Conservation (phyloP, 768 basidiomycete genomes). For the Russula olivacea region DNA sequence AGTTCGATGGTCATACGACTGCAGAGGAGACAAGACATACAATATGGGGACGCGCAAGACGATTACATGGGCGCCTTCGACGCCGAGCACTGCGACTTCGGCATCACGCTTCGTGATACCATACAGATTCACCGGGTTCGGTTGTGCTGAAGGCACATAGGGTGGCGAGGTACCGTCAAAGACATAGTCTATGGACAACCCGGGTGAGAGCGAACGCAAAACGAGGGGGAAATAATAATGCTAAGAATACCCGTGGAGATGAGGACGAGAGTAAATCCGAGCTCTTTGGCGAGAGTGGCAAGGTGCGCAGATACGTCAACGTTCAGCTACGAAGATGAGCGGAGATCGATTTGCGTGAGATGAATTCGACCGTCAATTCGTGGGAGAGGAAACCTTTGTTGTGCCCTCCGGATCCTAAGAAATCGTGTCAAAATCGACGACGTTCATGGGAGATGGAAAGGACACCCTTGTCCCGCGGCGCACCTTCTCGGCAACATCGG, state of each 20-base stretch:
- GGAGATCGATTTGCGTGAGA: constrained; percentile 10
- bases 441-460: background rate
- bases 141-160: constrained; percentile 64
- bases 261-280: constrained; percentile 72
- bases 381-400: constrained; percentile 41
- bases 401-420: constrained; percentile 63
- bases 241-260: constrained; percentile 71
- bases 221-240: background rate
- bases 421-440: background rate
- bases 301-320: constrained; percentile 67
- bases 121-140: constrained; percentile 87
- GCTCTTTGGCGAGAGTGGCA: constrained; percentile 54
- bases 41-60: constrained; percentile 89
- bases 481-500: constrained; percentile 90
- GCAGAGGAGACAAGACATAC: constrained; percentile 39
- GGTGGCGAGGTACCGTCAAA: constrained; percentile 93
- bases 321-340: constrained; percentile 56
- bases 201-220: background rate
- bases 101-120: constrained; percentile 84
- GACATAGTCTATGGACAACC: constrained; percentile 68
- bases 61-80: constrained; percentile 50
- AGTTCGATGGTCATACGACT: constrained; percentile 3
- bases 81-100: constrained; percentile 67
- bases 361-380: background rate
- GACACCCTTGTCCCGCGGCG: constrained; percentile 23